Evolutionary conservation across 192 early-diverging fungal genomes (phyloP).

Genomic region (Coemansia sp.): DNA sequence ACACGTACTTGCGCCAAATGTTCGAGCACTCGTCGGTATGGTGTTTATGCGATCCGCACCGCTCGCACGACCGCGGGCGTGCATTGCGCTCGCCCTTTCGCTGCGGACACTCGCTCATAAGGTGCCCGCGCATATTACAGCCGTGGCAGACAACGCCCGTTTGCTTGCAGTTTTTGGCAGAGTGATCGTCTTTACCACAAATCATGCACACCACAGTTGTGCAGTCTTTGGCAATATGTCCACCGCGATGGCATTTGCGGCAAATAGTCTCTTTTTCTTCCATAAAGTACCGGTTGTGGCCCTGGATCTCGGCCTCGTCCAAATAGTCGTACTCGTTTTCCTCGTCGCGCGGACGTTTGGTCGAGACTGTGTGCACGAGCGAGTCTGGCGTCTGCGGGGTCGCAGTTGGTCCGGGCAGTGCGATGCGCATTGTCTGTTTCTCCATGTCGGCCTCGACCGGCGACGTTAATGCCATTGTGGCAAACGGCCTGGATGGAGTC

Average conservation of each 20-base stretch:
- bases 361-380: constrained; percentile 9
- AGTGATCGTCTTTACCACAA: constrained; percentile 43
- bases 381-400: neutral
- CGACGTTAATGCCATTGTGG: neutral
- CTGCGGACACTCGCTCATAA: constrained; percentile 39
- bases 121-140: constrained; percentile 52
- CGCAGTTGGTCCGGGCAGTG: constrained; percentile 17
- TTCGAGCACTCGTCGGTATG: constrained; percentile 48
- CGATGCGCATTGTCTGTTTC: constrained; percentile 34
- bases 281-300: constrained; percentile 53
- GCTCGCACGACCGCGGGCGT: constrained; percentile 13
- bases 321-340: constrained; percentile 49
- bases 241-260: constrained; percentile 32
- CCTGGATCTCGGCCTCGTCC: constrained; percentile 52
- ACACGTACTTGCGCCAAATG: constrained; percentile 51
- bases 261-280: constrained; percentile 49
- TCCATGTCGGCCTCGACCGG: constrained; percentile 13
- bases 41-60: constrained; percentile 27
- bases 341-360: constrained; percentile 3
- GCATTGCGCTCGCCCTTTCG: constrained; percentile 7
- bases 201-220: constrained; percentile 29
- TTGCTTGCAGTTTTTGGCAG: constrained; percentile 36
- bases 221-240: constrained; percentile 51
- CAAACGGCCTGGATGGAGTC: neutral
- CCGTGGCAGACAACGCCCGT: constrained; percentile 45